Conservation (phyloP, 768 basidiomycete genomes). For the Lyophyllum decastes region DNA sequence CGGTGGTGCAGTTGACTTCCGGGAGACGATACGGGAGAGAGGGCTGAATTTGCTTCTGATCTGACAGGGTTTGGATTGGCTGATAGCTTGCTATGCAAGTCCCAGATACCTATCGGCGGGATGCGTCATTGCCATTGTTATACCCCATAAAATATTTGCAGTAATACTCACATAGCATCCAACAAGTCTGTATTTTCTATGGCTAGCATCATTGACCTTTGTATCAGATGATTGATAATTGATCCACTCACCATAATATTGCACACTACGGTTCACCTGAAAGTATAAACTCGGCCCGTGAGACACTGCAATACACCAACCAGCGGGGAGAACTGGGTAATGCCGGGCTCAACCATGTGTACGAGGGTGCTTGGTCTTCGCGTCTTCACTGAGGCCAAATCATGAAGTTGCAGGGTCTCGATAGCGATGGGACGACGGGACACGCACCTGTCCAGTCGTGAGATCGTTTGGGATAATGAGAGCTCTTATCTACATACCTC, state of each 20-base stretch:
- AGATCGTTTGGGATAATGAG: background rate
- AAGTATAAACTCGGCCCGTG: background rate
- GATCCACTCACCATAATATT: background rate
- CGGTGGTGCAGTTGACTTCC: slow-evolving; percentile 57
- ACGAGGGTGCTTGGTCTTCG: no score
- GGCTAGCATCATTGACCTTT: background rate
- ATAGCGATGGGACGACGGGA: background rate
- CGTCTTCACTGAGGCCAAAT: background rate
- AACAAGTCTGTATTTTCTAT: slow-evolving; percentile 8
- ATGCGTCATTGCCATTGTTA: slow-evolving; percentile 11
- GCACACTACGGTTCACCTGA: background rate
- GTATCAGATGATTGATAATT: background rate
- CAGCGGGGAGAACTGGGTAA: background rate
- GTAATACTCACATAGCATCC: slow-evolving; percentile 15
- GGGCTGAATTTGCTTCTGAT: slow-evolving; percentile 52
- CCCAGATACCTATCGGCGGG: slow-evolving; percentile 17
- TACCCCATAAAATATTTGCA: slow-evolving; percentile 16
- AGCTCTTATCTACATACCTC: background rate
- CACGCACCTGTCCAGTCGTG: background rate
- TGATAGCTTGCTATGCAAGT: slow-evolving; percentile 5
- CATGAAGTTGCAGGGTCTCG: background rate
- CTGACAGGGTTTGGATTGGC: slow-evolving; percentile 28
- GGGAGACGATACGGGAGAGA: slow-evolving; percentile 56
- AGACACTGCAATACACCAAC: background rate
- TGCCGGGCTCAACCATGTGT: background rate